phyloP scores from a whole-genome alignment of 75 land plant genomes.

The Picea sitchensis region DNA sequence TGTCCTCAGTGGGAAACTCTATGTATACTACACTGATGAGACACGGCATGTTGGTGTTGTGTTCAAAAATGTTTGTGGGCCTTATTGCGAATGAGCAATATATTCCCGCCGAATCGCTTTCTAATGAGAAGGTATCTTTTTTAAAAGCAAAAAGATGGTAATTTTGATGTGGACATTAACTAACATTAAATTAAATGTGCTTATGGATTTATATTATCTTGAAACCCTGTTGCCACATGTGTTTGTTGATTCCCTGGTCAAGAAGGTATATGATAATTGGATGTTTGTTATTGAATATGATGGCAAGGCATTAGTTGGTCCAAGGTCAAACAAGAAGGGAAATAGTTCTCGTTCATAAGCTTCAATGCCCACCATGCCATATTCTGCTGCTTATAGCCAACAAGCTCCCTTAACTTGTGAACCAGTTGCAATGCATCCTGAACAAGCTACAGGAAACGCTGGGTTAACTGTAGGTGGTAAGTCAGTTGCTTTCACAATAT shows the following conservation, averaged over 20 bases:
- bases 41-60: constrained; percentile 68
- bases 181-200: background rate
- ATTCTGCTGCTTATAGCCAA: constrained; percentile 26
- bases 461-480: constrained; percentile 25
- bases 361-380: constrained; percentile 15
- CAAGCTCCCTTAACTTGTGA: constrained; percentile 21
- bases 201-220: background rate
- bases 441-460: constrained; percentile 20
- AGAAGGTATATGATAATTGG: constrained; percentile 91
- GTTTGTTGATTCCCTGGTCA: constrained; percentile 73
- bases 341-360: no score
- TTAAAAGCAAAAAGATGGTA: background rate
- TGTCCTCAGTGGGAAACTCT: constrained; percentile 80
- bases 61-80: constrained; percentile 79
- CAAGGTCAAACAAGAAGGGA: constrained; percentile 19
- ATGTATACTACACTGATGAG: constrained; percentile 76
- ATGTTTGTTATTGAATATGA: constrained; percentile 75
- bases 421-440: constrained; percentile 18
- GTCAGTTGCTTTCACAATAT: no score
- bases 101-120: constrained; percentile 63
- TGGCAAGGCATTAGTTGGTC: constrained; percentile 51
- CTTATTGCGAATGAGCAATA: constrained; percentile 63
- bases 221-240: constrained; percentile 30
- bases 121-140: constrained; percentile 73
- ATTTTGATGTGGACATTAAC: background rate